A percentile compares a stretch with the other conserved stretches of the same genome.
Evolutionary conservation across 2,329 filamentous ascomycete genomes (phyloP).

Genomic region (Onygenales sp.): DNA sequence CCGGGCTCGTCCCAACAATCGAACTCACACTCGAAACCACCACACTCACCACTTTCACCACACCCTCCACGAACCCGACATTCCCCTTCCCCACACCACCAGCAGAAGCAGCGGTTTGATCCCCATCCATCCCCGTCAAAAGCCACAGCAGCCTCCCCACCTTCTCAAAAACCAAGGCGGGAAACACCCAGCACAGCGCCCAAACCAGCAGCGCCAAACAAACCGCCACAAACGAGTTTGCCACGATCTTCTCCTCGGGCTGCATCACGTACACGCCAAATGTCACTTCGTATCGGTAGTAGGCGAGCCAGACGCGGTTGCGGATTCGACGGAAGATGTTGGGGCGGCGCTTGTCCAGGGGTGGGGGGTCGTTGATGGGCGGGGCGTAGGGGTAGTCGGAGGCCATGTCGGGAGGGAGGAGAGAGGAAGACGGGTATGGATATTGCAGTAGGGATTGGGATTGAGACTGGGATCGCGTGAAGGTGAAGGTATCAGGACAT

Average conservation of each 20-base stretch:
- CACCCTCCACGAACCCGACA: not conserved
- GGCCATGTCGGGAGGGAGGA: not conserved
- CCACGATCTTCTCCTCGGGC: constrained; percentile 31
- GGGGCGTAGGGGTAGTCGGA: not conserved
- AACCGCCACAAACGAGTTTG: constrained; percentile 31
- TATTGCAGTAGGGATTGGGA: not conserved
- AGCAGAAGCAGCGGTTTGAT: constrained; percentile 19
- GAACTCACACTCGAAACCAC: too few species aligned
- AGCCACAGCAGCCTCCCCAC: constrained; percentile 26
- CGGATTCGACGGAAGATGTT: constrained; percentile 18
- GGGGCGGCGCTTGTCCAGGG: constrained; percentile 8
- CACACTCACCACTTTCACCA: too few species aligned
- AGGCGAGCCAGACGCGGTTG: constrained; percentile 30
- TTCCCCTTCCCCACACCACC: constrained; percentile 17
- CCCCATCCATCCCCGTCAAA: constrained; percentile 26
- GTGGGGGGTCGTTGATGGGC: not conserved
- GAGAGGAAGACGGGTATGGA: not conserved
- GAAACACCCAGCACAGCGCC: constrained; percentile 29
- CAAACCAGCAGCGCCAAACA: constrained; percentile 26
- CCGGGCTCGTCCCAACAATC: too few species aligned
- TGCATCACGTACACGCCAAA: constrained; percentile 37
- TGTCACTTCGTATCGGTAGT: constrained; percentile 40
- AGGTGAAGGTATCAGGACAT: not conserved
- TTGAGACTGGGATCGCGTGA: not conserved
- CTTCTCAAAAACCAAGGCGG: constrained; percentile 27